Base-by-base conservation (phyloP, 1,139 yeast genomes). In the Scheffersomyces parashehatae region DNA sequence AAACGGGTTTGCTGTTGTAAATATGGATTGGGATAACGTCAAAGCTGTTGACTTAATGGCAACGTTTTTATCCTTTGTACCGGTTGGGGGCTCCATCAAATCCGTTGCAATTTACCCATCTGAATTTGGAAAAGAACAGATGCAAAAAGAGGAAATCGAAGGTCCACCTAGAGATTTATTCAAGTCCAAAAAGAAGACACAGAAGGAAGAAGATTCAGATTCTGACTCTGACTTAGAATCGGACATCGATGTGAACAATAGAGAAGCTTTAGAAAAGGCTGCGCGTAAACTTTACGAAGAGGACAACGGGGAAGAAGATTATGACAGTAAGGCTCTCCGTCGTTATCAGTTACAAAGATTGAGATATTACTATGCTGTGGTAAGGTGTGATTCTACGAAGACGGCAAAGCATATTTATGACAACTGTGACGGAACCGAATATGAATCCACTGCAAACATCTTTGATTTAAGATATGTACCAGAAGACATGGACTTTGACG, bases 1-100 rank as follows among this genome's bases (percentile, higher is more conserved):
- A 0, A 69, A 71, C 31, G 71, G 88, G 5, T 75, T 95, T 60
- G 99, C 99, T 0, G 96, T 85, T 2, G 99, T 95, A 29, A 95
- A 95, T 58, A 75, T 95, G 79, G 99, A 95, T 61, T 95, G 99
- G 99, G 99, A 95, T 55, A 88, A 93, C 59, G 75, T 95, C 15
- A 78, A 82, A 41, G 88, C 98, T 0, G 82, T 81, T 10, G 99
- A 93, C 62, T 66, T 95, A 51, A 82, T 88, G 88, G 96, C 96
- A 5, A 86, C 98, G 0, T 89, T 95, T 55, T 71, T 83, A 5
- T 84, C 97, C 42, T 95, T 95, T 68, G 85, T 88, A 14, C 97
- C 97, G 12, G 67, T 81, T 34, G 81, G 79, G 36, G 96, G 96
- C 1, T 68, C 74, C 37, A 85, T 95, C 43, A 65, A 72, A 40